Base-by-base conservation (phyloP, 2,329 filamentous ascomycete species). In the Pyricularia pennisetigena region DNA sequence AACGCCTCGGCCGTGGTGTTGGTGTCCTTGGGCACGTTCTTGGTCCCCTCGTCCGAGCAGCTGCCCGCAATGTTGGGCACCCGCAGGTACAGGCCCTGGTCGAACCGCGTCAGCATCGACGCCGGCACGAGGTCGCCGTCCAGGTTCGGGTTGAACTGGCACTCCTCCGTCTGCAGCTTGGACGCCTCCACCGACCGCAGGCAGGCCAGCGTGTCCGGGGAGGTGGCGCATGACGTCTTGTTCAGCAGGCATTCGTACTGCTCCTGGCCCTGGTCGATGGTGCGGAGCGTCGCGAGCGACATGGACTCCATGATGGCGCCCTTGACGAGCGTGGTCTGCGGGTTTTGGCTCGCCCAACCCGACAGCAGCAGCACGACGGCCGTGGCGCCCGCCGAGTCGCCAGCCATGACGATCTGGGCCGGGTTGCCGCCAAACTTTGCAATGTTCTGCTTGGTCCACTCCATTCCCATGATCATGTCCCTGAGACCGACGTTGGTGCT, bases 401-500 rank as follows among this genome's bases (percentile, higher is more conserved):
- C 90, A 12, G 86, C 88, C 0, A 92, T 79, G 0, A 88, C 86
- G 14, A 93, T 87, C 71, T 90, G 89, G 0, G 81, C 74, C 1
- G 89, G 87, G 71, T 93, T 80, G 29, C 90, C 90, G 6, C 90
- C 90, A 71, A 93, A 93, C 76, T 86, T 75, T 30, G 64, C 70
- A 61, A 92, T 90, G 75, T 92, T 79, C 61, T 85, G 79, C 71
- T 90, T 83, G 1, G 91, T 84, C 90, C 90, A 93, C 70, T 89
- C 76, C 12, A 93, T 76, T 0, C 86, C 87, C 73, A 89, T 88
- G 68, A 88, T 80, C 75, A 92, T 89, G 74, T 93, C 90, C 64
- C 85, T 84, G 1, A 86, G 76, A 2, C 78, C 77, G 35, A 78
- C 78, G 68, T 85, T 76, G 6, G 77, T 76, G 14, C 83, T 85